These are phyloP conservation scores for Psilocybe cubensis DNA, from an alignment of 768 basidiomycete genomes.

Conservation along the genomic window DNA sequence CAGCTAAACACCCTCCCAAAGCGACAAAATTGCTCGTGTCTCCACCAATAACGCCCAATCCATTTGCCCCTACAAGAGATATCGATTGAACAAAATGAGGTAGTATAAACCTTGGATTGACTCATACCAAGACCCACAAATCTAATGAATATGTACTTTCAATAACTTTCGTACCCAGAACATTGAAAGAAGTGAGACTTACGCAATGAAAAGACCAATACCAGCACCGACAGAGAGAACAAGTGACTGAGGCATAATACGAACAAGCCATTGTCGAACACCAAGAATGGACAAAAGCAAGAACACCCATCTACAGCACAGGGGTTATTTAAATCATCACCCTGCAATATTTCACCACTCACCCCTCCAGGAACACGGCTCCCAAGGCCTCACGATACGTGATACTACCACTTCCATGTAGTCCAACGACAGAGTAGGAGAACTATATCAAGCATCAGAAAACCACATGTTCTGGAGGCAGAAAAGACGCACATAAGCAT, in stretches of 20 bases:
- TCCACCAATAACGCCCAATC: constrained; percentile 79
- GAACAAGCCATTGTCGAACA: constrained; percentile 87
- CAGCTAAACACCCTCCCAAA: constrained; percentile 72
- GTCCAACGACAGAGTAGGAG: constrained; percentile 86
- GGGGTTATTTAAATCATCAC: background rate
- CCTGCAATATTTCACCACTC: constrained; percentile 20
- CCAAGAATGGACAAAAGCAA: constrained; percentile 79
- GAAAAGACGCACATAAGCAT: constrained; percentile 66
- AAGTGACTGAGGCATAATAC: constrained; percentile 87
- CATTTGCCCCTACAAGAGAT: constrained; percentile 53
- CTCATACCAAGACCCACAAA: constrained; percentile 74
- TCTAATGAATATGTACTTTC: no score
- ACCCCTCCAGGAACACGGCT: constrained; percentile 91
- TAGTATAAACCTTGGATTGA: background rate
- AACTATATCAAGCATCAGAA: constrained; percentile 49
- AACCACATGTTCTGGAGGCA: background rate
- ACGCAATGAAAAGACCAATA: constrained; percentile 89
- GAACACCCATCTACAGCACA: constrained; percentile 70
- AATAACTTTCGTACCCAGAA: no score
- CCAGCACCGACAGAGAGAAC: constrained; percentile 85
- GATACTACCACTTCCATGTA: constrained; percentile 75
- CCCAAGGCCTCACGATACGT: constrained; percentile 80
- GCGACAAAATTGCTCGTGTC: constrained; percentile 70
- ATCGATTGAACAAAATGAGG: background rate
- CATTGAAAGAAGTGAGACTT: constrained; percentile 29